These are phyloP conservation scores for Colletotrichum theobromicola DNA, from an alignment of 2,329 filamentous ascomycete species.

Conservation along the genomic window DNA sequence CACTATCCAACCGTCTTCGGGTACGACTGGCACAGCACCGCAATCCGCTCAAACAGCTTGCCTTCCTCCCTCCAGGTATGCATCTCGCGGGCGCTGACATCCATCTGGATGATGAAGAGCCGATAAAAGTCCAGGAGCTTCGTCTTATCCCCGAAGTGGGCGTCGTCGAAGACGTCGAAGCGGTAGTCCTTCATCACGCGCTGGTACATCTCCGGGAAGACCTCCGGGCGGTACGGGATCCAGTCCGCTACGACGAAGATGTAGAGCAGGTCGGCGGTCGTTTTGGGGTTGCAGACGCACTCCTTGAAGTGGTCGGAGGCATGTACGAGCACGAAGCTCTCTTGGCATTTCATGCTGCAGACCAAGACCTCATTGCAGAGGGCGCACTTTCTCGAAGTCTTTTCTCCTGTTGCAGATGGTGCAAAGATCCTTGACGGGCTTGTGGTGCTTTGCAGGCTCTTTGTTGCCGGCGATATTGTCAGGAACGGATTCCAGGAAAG, in stretches of 20 bases:
- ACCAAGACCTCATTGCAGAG: neutral
- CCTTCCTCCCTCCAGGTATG: neutral
- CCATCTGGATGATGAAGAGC: rapidly evolving
- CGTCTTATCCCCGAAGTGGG: too few relatives aligned
- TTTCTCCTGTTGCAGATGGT: neutral
- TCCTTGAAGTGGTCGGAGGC: neutral
- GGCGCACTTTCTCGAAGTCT: neutral
- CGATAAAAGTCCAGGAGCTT: neutral
- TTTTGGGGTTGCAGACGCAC: neutral
- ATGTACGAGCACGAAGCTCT: neutral
- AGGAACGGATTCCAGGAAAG: rapidly evolving
- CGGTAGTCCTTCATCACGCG: neutral
- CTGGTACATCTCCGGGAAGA: neutral
- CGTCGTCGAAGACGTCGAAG: neutral
- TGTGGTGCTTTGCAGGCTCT: neutral
- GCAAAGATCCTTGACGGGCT: neutral
- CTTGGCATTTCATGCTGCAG: neutral
- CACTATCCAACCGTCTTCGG: neutral
- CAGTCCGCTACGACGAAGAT: neutral
- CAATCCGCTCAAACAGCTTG: neutral
- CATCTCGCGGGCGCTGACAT: neutral
- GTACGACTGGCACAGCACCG: neutral
- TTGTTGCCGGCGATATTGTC: neutral
- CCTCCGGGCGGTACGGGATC: neutral
- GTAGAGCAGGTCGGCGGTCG: neutral